These are phyloP conservation scores for Eucalyptus erythrocorys DNA, from an alignment of 345 rosid species.

Conservation along the genomic window DNA sequence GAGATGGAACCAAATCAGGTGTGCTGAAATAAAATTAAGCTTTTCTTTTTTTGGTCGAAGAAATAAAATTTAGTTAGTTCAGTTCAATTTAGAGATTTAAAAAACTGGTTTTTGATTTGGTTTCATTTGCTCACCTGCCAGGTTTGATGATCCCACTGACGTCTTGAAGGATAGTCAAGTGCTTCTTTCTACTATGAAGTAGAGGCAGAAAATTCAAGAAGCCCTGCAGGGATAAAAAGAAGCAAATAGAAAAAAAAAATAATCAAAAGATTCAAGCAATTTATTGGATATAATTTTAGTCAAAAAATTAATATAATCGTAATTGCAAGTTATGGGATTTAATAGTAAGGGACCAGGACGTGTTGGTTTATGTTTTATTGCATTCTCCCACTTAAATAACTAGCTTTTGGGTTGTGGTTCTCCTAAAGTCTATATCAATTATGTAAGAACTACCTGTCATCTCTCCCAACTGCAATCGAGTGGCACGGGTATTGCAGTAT, in stretches of 20 bases:
- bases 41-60: too few species aligned
- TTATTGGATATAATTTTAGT: neutral
- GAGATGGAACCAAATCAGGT: neutral
- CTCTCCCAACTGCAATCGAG: neutral
- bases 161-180: conserved; percentile 16
- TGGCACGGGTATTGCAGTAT: neutral
- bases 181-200: conserved; percentile 18
- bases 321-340: neutral
- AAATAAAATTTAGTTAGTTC: neutral
- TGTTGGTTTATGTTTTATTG: neutral
- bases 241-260: neutral
- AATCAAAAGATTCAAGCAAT: neutral
- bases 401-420: neutral
- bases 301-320: neutral
- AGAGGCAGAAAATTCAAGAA: neutral
- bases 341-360: neutral
- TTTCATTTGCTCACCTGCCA: conserved; percentile 8
- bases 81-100: neutral
- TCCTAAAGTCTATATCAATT: neutral
- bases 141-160: conserved; percentile 55
- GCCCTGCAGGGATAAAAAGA: neutral
- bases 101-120: neutral
- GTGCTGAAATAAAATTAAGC: neutral
- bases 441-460: neutral
- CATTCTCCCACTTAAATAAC: neutral